Base-by-base conservation (phyloP, 306 rosid genomes). In the Acmispon strigosus region DNA sequence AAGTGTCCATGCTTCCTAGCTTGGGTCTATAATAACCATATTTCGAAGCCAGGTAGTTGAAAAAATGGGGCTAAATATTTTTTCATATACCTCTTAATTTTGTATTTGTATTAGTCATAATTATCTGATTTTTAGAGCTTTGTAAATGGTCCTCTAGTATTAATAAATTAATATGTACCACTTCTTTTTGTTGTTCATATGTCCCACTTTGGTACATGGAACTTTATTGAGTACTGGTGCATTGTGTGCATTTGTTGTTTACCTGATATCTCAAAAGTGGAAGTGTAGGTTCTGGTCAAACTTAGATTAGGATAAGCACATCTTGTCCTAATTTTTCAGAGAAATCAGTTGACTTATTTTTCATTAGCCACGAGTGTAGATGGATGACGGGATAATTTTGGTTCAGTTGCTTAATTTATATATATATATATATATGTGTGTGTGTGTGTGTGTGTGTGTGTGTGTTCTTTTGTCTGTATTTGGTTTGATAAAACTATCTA, bases 311-410 rank as follows among this genome's bases (percentile, higher is more conserved):
- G 73, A 57, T 57, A 47, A 20, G 3, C 43, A 19, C 14, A n/a
- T 45, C 1, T 32, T 66, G 37, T 43, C 50, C 80, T 47, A 47
- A 4, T 19, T 75, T 43, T 44, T 44, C 3, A 45, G 59, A 55
- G 79, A 66, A 57, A 9, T 66, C 39, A 2, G 9, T 55, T 53
- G 45, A 19, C 9, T 32, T 70, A 18, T 22, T 22, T 22, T 22
- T 22, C 24, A 22, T 22, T 22, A 22, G 24, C 24, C 24, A 22
- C 24, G 2, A 22, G 24, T 22, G 24, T 22, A 22, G 2, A 56
- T 56, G 74, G 69, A n/a, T 0, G 8, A 34, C 53, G 20, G 57
- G 2, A 61, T 62, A 52, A 10, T 67, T 74, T 74, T 62, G 62
- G 62, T 68, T 62, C 36, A 17, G 53, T 48, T 54, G 24, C 10